Percentiles rank a stretch among this genome's conserved stretches.
These are phyloP conservation scores for Hanseniaspora thailandica DNA, from an alignment of 805 yeast species.

Conservation along the genomic window DNA sequence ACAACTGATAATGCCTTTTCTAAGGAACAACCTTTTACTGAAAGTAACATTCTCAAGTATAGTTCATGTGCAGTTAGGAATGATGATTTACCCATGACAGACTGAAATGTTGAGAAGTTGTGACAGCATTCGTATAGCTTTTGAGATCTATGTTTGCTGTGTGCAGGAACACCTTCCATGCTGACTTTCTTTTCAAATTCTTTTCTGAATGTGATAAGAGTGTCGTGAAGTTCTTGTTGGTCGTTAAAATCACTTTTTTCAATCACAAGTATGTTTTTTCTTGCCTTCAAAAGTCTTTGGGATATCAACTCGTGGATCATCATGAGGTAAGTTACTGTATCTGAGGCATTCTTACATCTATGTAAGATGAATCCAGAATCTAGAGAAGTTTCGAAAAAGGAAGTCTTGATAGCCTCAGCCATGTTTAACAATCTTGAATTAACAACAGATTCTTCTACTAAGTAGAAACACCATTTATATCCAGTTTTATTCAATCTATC, in stretches of 20 bases:
- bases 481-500: constrained; percentile 59
- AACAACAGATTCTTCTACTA: constrained; percentile 62
- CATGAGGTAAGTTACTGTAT: constrained; percentile 41
- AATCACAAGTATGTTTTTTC: constrained; percentile 37
- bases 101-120: constrained; percentile 46
- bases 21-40: constrained; percentile 65
- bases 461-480: constrained; percentile 53
- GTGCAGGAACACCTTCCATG: neutral
- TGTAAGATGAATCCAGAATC: constrained; percentile 56
- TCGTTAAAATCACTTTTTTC: constrained; percentile 39
- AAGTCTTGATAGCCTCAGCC: constrained; percentile 61
- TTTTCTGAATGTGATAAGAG: constrained; percentile 34
- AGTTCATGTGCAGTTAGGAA: constrained; percentile 64
- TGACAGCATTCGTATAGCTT: constrained; percentile 33
- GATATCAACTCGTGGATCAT: constrained; percentile 40
- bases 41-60: constrained; percentile 64
- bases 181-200: constrained; percentile 31
- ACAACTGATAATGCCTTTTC: constrained; percentile 81
- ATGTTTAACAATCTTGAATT: constrained; percentile 34
- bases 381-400: constrained; percentile 58
- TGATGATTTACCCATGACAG: constrained; percentile 55
- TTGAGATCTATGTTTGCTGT: constrained; percentile 14
- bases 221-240: constrained; percentile 39
- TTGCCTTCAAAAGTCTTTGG: constrained; percentile 33
- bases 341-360: constrained; percentile 60